These are phyloP conservation scores for Talaromyces marneffei DNA, from an alignment of 2,329 filamentous ascomycete species.

Conservation along the genomic window DNA sequence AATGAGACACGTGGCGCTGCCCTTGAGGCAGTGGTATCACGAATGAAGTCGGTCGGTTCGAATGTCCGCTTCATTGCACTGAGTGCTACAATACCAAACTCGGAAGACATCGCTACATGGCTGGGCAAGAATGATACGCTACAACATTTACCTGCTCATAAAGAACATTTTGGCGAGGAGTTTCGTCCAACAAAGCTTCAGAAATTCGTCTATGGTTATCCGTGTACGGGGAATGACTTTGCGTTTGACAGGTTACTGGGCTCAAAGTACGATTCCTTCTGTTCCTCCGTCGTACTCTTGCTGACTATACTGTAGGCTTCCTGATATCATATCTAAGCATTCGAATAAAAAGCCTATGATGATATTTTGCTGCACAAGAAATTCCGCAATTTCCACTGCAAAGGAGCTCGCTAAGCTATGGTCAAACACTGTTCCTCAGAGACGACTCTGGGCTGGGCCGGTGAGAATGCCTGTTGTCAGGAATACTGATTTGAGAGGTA, in stretches of 20 bases:
- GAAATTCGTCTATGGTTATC: conserved; percentile 71
- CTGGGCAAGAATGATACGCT: conserved; percentile 60
- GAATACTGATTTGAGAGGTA: conserved; percentile 57
- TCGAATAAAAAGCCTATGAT: conserved; percentile 69
- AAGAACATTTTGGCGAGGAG: conserved; percentile 69
- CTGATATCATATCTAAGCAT: conserved; percentile 60
- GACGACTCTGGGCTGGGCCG: conserved; percentile 61
- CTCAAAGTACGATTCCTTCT: conserved; percentile 41
- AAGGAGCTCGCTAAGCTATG: conserved; percentile 62
- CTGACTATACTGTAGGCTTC: conserved; percentile 46
- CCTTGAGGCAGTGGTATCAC: conserved; percentile 75
- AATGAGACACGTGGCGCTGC: conserved; percentile 74
- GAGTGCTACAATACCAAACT: conserved; percentile 79
- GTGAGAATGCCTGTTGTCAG: conserved; percentile 46
- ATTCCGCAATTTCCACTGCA: conserved; percentile 64
- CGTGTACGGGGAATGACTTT: conserved; percentile 62
- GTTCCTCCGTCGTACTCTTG: background rate
- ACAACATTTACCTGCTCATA: conserved; percentile 57
- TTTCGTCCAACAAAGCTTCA: conserved; percentile 72
- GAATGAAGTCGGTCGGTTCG: conserved; percentile 75
- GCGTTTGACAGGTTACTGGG: conserved; percentile 67
- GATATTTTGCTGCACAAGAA: conserved; percentile 75
- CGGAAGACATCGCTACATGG: conserved; percentile 73
- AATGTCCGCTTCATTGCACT: conserved; percentile 74
- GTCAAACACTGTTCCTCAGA: conserved; percentile 44